Conservation (phyloP, 768 basidiomycete species). For the Kwoniella bestiolae region DNA sequence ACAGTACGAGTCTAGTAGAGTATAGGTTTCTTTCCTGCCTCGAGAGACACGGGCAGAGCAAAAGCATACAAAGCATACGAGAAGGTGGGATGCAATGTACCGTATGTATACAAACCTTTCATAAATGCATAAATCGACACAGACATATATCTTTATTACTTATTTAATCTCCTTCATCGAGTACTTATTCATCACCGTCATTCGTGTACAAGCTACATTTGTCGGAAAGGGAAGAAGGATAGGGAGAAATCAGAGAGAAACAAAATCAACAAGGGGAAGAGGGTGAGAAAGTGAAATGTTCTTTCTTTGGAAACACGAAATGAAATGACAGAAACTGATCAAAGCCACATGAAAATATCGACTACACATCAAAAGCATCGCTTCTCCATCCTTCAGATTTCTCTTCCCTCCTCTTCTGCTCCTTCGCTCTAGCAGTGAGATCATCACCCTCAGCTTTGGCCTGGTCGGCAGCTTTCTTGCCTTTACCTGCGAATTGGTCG, state of each 20-base stretch:
- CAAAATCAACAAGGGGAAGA: too few species aligned
- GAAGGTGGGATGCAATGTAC: too few species aligned
- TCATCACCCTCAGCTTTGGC: slow-evolving; percentile 52
- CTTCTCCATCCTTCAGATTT: slow-evolving; percentile 54
- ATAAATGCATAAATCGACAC: neutral
- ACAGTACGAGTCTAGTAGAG: too few species aligned
- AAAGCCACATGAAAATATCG: neutral
- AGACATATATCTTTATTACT: too few species aligned
- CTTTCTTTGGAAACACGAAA: too few species aligned
- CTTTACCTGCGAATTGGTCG: slow-evolving; percentile 45
- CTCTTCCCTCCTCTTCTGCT: slow-evolving; percentile 49
- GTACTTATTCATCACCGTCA: too few species aligned
- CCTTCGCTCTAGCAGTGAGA: slow-evolving; percentile 43
- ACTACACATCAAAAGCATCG: slow-evolving; percentile 53
- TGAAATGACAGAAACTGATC: neutral
- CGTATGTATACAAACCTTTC: neutral
- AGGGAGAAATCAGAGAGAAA: too few species aligned
- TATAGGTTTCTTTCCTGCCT: too few species aligned
- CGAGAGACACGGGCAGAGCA: too few species aligned
- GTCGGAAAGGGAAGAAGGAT: neutral
- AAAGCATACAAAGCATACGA: too few species aligned
- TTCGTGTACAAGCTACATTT: slow-evolving; percentile 4
- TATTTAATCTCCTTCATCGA: too few species aligned
- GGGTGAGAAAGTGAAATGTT: too few species aligned
- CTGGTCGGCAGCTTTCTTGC: slow-evolving; percentile 46